phyloP scores from a whole-genome alignment of 768 basidiomycete species.

The Suillus brevipes region DNA sequence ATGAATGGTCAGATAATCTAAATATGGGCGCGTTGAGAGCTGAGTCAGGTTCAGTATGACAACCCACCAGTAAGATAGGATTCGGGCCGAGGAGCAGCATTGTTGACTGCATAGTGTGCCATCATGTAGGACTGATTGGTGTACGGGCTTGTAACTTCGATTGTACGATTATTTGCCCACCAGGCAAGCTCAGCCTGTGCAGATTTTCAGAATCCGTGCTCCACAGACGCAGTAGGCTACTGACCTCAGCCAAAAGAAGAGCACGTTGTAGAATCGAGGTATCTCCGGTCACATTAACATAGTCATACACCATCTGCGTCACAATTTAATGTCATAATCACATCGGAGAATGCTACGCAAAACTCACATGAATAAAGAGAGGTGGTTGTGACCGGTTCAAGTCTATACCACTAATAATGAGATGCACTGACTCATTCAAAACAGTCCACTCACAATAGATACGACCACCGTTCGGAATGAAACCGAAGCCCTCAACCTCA shows the following conservation, averaged over 20 bases:
- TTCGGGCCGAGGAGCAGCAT: conserved; percentile 88
- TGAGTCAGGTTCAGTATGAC: background rate
- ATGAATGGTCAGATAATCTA: conserved; percentile 81
- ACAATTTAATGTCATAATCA: background rate
- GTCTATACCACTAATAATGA: conserved; percentile 42
- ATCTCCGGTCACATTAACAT: conserved; percentile 72
- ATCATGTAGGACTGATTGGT: conserved; percentile 66
- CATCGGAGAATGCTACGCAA: background rate
- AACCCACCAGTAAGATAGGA: conserved; percentile 64
- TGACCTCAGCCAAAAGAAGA: conserved; percentile 80
- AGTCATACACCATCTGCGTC: conserved; percentile 82
- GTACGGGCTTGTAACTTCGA: conserved; percentile 68
- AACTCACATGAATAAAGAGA: conserved; percentile 72
- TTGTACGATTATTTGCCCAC: conserved; percentile 77
- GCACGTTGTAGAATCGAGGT: conserved; percentile 73
- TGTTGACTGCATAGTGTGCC: conserved; percentile 74
- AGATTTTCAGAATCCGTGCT: background rate
- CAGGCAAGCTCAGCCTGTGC: conserved; percentile 73
- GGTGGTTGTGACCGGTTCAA: conserved; percentile 92
- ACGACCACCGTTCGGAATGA: conserved; percentile 92
- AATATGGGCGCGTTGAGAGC: conserved; percentile 19
- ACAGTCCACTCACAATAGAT: conserved; percentile 65
- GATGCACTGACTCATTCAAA: background rate
- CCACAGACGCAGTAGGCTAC: conserved; percentile 11
- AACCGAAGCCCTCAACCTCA: conserved; percentile 78